Evolutionary conservation across 2,329 filamentous ascomycete genomes (phyloP).

Genomic region (Fusarium sp.): DNA sequence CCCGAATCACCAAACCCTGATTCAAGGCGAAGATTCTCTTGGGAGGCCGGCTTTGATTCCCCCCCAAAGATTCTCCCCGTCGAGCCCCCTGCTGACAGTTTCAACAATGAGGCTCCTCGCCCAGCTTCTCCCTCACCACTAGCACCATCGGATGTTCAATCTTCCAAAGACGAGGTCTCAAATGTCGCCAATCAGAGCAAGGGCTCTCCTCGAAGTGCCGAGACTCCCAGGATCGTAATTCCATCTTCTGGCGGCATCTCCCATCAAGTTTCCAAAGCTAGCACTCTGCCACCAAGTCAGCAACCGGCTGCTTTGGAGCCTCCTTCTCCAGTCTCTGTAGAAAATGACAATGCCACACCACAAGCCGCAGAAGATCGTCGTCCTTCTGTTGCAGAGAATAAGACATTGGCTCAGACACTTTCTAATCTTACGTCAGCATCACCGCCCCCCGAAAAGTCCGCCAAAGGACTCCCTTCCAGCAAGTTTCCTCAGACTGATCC

Average conservation of each 20-base stretch:
- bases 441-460: constrained; percentile 52
- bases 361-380: constrained; percentile 46
- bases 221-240: constrained; percentile 40
- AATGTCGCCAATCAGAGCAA: constrained; percentile 26
- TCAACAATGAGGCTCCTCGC: constrained; percentile 17
- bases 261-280: constrained; percentile 46
- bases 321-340: constrained; percentile 60
- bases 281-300: constrained; percentile 39
- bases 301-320: constrained; percentile 52
- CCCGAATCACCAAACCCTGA: constrained; percentile 18
- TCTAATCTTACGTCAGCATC: constrained; percentile 54
- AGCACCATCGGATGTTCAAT: constrained; percentile 26
- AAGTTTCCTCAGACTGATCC: constrained; percentile 59
- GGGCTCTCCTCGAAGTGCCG: constrained; percentile 28
- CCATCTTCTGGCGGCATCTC: constrained; percentile 41
- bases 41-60: constrained; percentile 52
- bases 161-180: constrained; percentile 25
- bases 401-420: constrained; percentile 54
- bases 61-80: constrained; percentile 29
- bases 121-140: constrained; percentile 28
- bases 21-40: constrained; percentile 55
- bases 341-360: constrained; percentile 50
- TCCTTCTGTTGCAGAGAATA: constrained; percentile 59
- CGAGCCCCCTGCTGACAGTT: constrained; percentile 17
- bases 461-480: constrained; percentile 26